Percentiles rank a stretch among this genome's conserved stretches.
Evolutionary conservation across 2,329 filamentous ascomycete species (phyloP).

Genomic region (Cytospora mali): DNA sequence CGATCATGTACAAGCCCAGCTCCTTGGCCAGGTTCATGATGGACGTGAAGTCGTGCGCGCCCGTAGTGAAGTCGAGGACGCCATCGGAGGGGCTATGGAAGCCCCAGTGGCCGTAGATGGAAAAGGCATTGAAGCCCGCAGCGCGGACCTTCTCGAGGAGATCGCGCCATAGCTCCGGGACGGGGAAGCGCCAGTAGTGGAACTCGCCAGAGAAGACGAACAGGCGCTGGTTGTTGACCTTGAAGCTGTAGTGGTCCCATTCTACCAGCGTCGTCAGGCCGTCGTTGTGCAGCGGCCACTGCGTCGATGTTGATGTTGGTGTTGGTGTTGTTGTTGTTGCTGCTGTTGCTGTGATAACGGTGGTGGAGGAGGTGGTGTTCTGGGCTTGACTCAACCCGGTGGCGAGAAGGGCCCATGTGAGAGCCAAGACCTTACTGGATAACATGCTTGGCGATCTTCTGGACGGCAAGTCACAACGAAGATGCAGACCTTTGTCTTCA

Average conservation of each 20-base stretch:
- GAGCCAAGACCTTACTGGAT: constrained; percentile 10
- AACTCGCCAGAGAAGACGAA: constrained; percentile 49
- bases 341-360: too few relatives aligned
- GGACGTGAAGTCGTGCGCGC: constrained; percentile 54
- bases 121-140: constrained; percentile 47
- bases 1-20: constrained; percentile 57
- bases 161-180: constrained; percentile 45
- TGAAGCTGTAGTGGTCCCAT: constrained; percentile 46
- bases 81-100: constrained; percentile 43
- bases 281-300: constrained; percentile 30
- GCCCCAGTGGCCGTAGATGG: constrained; percentile 47
- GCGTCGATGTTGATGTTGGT: constrained; percentile 14
- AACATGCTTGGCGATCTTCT: constrained; percentile 14
- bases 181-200: constrained; percentile 47
- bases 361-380: background rate
- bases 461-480: constrained; percentile 1
- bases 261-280: constrained; percentile 30
- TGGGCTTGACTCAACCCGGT: constrained; percentile 16
- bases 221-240: constrained; percentile 44
- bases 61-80: constrained; percentile 50
- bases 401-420: constrained; percentile 21
- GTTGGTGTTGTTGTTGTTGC: too few relatives aligned
- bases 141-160: constrained; percentile 47
- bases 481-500: background rate
- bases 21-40: constrained; percentile 57